These are phyloP conservation scores for Angomonas ambiguus DNA, from an alignment of 208 protist genomes.

Conservation along the genomic window DNA sequence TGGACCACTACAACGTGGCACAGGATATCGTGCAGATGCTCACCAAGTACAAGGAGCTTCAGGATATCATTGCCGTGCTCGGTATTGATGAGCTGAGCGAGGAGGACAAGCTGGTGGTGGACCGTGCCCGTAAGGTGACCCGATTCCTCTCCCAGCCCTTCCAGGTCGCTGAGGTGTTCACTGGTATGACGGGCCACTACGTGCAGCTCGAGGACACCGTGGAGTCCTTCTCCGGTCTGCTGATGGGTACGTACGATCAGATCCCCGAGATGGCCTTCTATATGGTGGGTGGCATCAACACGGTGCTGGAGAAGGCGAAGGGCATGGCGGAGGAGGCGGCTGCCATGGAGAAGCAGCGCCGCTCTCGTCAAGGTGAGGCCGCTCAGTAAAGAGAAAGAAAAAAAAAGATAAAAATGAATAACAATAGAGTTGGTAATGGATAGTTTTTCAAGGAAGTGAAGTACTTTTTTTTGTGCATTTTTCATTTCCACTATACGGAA, in stretches of 20 bases:
- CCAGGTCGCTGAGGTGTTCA: conserved; percentile 97
- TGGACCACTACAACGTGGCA: conserved; percentile 97
- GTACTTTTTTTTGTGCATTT: too few relatives aligned
- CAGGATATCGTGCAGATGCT: conserved; percentile 95
- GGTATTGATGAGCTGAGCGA: conserved; percentile 99
- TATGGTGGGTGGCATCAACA: conserved; percentile 96
- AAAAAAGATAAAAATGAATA: too few relatives aligned
- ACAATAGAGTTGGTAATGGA: too few relatives aligned
- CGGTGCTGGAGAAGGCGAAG: conserved; percentile 92
- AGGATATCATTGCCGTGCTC: conserved; percentile 99
- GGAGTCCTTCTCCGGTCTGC: conserved; percentile 91
- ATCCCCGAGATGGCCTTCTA: conserved; percentile 97
- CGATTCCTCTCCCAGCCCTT: conserved; percentile 98
- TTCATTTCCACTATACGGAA: too few relatives aligned
- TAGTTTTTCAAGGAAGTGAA: too few relatives aligned
- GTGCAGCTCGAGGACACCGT: conserved; percentile 94
- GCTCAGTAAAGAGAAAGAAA: background rate
- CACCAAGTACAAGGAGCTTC: conserved; percentile 97
- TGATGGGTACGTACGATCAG: conserved; percentile 95
- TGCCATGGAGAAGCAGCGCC: conserved; percentile 57
- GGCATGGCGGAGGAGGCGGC: conserved; percentile 82
- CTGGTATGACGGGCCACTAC: conserved; percentile 94
- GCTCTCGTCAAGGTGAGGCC: conserved; percentile 29
- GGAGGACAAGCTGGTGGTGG: conserved; percentile 97
- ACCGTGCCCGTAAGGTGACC: conserved; percentile 89